Base-by-base conservation (phyloP, 139 green algal genomes). In the Asterochloris erici region DNA sequence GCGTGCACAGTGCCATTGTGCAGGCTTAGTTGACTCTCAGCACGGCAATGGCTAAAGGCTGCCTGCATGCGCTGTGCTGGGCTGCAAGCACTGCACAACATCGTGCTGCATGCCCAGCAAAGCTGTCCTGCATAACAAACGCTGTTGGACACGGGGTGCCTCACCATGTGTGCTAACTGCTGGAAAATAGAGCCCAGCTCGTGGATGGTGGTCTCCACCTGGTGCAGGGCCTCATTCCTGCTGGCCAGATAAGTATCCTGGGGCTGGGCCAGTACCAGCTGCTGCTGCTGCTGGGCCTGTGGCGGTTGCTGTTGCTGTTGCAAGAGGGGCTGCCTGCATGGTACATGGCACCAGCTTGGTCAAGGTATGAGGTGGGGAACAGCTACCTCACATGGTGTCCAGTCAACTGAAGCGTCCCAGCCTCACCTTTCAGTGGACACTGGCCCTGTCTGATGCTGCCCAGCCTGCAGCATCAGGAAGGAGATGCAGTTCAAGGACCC, bases 121-220 rank as follows among this genome's bases (percentile, higher is more conserved):
- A 54, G 38, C 38, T 2, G 38, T 54, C 38, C 38, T 54, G 6
- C 38, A 10, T 6, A 54, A 54, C 38, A 54, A 54, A 54, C 38
- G 76, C 13, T 69, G 54, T 27, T 21, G 9, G 21, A 17, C 15
- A 69, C 76, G 69, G 14, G 66, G 19, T 24, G 2, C 10, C 82
- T 66, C 75, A 98, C 97, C 93, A 99, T 97, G 66, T 96, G 93
- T 9, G 95, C 93, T 66, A 99, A 92, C 90, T 99, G 94, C 76
- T 95, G 94, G 89, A 99, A 99, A 68, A 99, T 99, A 82, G 83
- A 91, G n/a, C 97, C 95, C 68, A 99, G 92, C 89, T 99, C 97
- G 61, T 94, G 89, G 64, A 99, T 99, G 11, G 97, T 99, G 68
- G 88, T 88, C 88, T 99, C 96, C 77, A 99, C 96, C 79, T 97